Conservation (phyloP, 805 yeast genomes). For the Zygosaccharomyces bisporus region DNA sequence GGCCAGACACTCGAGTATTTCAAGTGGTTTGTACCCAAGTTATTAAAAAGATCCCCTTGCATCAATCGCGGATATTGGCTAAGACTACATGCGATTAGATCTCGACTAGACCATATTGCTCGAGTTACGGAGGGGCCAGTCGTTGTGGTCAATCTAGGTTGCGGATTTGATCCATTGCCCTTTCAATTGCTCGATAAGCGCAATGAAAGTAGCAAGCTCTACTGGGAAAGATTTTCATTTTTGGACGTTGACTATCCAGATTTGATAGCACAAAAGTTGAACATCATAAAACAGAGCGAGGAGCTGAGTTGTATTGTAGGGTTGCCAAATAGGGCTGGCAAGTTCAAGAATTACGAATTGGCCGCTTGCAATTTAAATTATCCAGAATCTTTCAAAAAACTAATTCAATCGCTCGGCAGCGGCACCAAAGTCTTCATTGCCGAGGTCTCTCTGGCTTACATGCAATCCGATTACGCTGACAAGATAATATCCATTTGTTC, state of each 20-base stretch:
- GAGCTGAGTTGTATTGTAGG: constrained; percentile 50
- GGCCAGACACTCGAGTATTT: constrained; percentile 48
- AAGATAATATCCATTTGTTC: constrained; percentile 49
- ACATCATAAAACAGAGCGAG: constrained; percentile 46
- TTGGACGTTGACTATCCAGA: constrained; percentile 77
- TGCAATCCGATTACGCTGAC: constrained; percentile 65
- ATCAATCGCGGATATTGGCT: constrained; percentile 83
- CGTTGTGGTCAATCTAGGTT: constrained; percentile 64
- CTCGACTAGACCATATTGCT: constrained; percentile 48
- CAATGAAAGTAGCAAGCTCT: constrained; percentile 28
- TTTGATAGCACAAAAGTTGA: constrained; percentile 51
- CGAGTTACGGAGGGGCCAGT: constrained; percentile 34
- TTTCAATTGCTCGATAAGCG: constrained; percentile 45
- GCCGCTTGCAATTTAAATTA: constrained; percentile 65
- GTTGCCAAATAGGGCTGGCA: constrained; percentile 22
- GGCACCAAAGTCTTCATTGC: constrained; percentile 61
- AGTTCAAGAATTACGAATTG: constrained; percentile 34
- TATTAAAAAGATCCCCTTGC: constrained; percentile 70
- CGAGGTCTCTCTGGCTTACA: constrained; percentile 79
- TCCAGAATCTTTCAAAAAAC: constrained; percentile 35
- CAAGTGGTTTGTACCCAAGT: constrained; percentile 53
- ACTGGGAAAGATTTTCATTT: constrained; percentile 43
- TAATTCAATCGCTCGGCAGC: constrained; percentile 15
- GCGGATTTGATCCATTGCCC: constrained; percentile 69
- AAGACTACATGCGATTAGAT: constrained; percentile 65